Conservation (phyloP, 441 rosid species). For the Populus hybrid region DNA sequence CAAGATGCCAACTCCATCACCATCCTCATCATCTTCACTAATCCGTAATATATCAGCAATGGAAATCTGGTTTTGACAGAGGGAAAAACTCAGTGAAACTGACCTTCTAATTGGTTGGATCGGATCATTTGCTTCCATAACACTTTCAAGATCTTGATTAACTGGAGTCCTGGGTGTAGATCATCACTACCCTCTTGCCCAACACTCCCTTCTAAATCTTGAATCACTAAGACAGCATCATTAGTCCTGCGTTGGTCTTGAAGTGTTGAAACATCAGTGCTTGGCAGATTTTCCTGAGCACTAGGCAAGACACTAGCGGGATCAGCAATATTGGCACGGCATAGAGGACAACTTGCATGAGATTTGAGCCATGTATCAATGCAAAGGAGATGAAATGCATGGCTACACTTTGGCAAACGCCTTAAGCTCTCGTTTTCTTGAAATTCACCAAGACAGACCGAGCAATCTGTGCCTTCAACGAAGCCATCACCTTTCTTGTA, state of each 20-base stretch:
- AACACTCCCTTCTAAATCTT: conserved; percentile 29
- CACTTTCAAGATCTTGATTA: not conserved
- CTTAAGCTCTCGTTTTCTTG: conserved; percentile 63
- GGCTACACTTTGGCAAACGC: conserved; percentile 68
- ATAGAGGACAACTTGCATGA: conserved; percentile 80
- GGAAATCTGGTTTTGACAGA: conserved; percentile 21
- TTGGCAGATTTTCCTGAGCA: not conserved
- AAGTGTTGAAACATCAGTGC: not conserved
- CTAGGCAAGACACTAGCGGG: conserved; percentile 5
- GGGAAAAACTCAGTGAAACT: conserved; percentile 40
- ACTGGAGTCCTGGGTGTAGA: conserved; percentile 23
- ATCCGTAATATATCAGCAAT: conserved; percentile 37
- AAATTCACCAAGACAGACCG: conserved; percentile 74
- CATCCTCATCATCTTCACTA: conserved; percentile 17
- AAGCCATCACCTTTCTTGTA: conserved; percentile 38
- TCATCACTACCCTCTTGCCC: conserved; percentile 11
- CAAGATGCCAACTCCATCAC: conserved; percentile 27
- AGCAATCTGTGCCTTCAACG: conserved; percentile 60
- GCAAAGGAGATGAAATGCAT: conserved; percentile 83
- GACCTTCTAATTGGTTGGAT: conserved; percentile 44
- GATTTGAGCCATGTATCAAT: conserved; percentile 88
- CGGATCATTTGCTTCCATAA: conserved; percentile 8
- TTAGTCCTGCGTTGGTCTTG: conserved; percentile 12
- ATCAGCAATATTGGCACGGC: conserved; percentile 50
- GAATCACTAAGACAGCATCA: conserved; percentile 34